These are phyloP conservation scores for Lactarius indigo DNA, from an alignment of 768 basidiomycete genomes.

Conservation along the genomic window DNA sequence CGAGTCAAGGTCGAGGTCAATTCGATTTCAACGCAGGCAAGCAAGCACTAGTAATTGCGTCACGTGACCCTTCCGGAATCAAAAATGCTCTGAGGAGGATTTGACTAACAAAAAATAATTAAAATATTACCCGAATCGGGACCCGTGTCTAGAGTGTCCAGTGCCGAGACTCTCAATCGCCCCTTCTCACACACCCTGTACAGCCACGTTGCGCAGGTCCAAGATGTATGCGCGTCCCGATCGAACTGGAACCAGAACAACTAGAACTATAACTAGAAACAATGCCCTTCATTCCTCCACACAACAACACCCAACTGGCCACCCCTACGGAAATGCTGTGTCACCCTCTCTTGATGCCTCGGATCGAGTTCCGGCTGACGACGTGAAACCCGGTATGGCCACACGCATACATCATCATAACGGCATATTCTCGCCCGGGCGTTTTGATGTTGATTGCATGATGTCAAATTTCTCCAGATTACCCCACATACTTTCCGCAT, in stretches of 20 bases:
- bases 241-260: neutral
- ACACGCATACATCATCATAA: slow-evolving; percentile 1
- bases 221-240: neutral
- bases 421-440: slow-evolving; percentile 4
- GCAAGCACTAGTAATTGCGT: neutral
- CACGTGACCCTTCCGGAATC: neutral
- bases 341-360: neutral
- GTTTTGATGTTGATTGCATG: neutral
- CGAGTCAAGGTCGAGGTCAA: neutral
- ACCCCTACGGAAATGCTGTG: neutral
- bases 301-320: neutral
- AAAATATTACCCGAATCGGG: neutral
- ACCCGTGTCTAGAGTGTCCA: neutral
- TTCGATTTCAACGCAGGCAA: neutral
- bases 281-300: neutral
- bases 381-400: neutral
- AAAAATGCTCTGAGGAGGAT: neutral
- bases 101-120: no score
- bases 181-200: neutral
- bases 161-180: neutral
- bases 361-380: slow-evolving; percentile 1
- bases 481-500: neutral
- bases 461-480: slow-evolving; percentile 13
- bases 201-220: neutral
- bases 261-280: neutral